Base-by-base conservation (phyloP, 2,329 filamentous ascomycete genomes). In the Penicillium psychrosexuale region DNA sequence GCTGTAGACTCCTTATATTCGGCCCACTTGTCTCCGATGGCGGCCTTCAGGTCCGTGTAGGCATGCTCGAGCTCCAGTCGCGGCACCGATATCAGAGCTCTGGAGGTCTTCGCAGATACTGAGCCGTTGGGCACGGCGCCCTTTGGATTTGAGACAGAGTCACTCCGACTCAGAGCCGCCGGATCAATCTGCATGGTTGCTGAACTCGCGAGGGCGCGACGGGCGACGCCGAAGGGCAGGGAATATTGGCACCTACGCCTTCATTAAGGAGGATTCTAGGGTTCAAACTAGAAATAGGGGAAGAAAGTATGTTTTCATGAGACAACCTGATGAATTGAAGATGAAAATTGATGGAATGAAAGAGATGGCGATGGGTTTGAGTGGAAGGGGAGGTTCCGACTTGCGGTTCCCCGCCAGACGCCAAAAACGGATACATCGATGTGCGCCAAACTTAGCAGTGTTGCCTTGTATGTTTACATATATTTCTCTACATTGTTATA, bases 21-120 rank as follows among this genome's bases (percentile, higher is more conserved):
- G 15, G 75, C 72, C 83, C 83, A 87, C 61, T 81, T 76, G 55
- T 85, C 82, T 56, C 80, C 81, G 56, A 87, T 79, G 19, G 79
- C 78, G 47, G 77, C 74, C 66, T 86, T 86, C 51, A 87, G 75
- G 57, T 83, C 80, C 9, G 81, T 79, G 66, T 87, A 86, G 47
- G 85, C 75, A 27, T 83, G 82, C 66, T 87, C 84, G 48, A 85
- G 72, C 62, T 87, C 84, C 53, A 87, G 78, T 58, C 84, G 81
- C 61, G 82, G 83, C 24, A 82, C 79, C n/a, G 77, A 77, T 48
- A 78, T 77, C 53, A 78, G 69, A 28, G 76, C 73, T 63, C 81
- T 81, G 48, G 77, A 77, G 45, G 78, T 75, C 56, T 81, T 81
- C 59, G 78, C 67, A n/a, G 69, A 66, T 15, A 72, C 59, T 17